A percentile compares a stretch with the other conserved stretches of the same genome.
Conservation (phyloP, 2,329 filamentous ascomycete genomes). For the Thielaviopsis euricoi region DNA sequence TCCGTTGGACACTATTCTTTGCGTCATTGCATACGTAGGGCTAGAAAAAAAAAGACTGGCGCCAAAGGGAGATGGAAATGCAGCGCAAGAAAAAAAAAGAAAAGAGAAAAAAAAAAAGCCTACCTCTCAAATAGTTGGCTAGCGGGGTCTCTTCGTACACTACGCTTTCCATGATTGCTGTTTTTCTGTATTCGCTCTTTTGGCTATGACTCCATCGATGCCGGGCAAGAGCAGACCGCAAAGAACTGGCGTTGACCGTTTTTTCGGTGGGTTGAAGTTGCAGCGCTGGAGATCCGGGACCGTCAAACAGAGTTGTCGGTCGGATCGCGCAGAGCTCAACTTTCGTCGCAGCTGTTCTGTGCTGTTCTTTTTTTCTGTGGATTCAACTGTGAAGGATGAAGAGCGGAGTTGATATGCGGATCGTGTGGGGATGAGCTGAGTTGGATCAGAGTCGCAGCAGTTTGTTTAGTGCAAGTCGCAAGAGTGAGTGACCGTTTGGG, state of each 20-base stretch:
- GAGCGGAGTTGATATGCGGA: no score
- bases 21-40: no score
- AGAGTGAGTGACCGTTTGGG: no score
- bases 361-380: neutral
- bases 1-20: no score
- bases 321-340: neutral
- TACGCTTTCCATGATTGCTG: slow-evolving; percentile 58
- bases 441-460: no score
- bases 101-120: slow-evolving; percentile 14
- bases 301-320: neutral
- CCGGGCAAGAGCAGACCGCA: neutral
- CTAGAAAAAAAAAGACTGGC: no score
- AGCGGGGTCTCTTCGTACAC: slow-evolving; percentile 77
- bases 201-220: slow-evolving; percentile 2
- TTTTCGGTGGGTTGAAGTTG: neutral
- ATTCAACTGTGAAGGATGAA: neutral
- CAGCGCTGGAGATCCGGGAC: neutral
- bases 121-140: slow-evolving; percentile 80
- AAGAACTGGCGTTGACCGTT: neutral
- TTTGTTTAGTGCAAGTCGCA: no score
- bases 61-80: no score
- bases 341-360: neutral
- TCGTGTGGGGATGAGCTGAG: no score
- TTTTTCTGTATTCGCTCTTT: slow-evolving; percentile 1
- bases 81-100: no score